Base-by-base conservation (phyloP, 2,329 filamentous ascomycete genomes). In the Gnomoniopsis smithogilvyi region DNA sequence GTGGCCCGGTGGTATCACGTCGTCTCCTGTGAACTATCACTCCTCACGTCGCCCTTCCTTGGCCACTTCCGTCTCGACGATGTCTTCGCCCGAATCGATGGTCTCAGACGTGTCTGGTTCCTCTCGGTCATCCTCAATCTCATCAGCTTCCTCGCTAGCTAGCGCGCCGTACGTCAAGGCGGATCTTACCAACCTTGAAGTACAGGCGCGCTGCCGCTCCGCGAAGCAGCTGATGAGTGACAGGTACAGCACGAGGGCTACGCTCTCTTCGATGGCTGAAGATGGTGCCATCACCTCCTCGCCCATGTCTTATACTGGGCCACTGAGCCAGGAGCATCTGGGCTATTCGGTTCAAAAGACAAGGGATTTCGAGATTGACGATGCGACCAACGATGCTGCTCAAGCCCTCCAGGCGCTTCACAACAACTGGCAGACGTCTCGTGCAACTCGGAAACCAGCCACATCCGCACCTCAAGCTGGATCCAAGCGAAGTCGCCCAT, bases 81-180 rank as follows among this genome's bases (percentile, higher is more conserved):
- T 81, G 36, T 88, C 85, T 60, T 88, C 85, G 30, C 85, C 85
- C 63, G 85, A 88, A 68, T 88, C 85, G 57, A 87, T 88, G 84
- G 73, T 88, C 49, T 87, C 85, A 60, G 85, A 88, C 68, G 76
- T 78, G 59, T 87, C 81, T 60, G 80, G 80, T 62, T 79, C 83
- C 63, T 87, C 85, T 64, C 83, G 84, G 70, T 86, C 83, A 54
- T 87, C 85, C 69, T 87, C 84, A 19, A 83, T 86, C 73, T 87
- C 84, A 59, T 86, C 84, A 68, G 78, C 82, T 67, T 86, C 83
- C 65, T 85, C 82, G 60, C 73, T 83, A 74, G 80, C 74, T 71
- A 82, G 79, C 79, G 84, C 83, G 83, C 84, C 80, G 73, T 77
- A 76, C 72, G 73, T 76, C 76, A 81, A 81, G 74, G 72, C 80